Evolutionary conservation across 371 early-diverging fungal species (phyloP).

Genomic region (Apophysomyces elegans): DNA sequence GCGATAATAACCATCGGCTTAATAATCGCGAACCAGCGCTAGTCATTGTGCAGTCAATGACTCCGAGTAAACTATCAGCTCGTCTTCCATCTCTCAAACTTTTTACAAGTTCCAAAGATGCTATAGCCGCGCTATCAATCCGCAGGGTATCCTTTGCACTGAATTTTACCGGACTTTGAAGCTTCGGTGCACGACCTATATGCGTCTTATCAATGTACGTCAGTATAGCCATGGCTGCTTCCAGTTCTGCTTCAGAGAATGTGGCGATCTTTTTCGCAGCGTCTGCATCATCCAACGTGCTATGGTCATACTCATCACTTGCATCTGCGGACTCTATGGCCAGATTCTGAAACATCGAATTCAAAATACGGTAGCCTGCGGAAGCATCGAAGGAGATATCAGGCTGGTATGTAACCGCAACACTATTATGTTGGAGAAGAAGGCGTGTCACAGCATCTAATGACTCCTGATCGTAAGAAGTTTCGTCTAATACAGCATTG

Average conservation of each 20-base stretch:
- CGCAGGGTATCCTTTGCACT: conserved; percentile 50
- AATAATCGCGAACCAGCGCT: conserved; percentile 81
- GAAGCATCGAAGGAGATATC: conserved; percentile 22
- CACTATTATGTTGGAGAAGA: conserved; percentile 16
- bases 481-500: conserved; percentile 16
- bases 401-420: conserved; percentile 36
- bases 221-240: conserved; percentile 58
- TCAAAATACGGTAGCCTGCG: conserved; percentile 15
- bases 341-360: conserved; percentile 16
- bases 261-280: not conserved
- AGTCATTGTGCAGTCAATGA: conserved; percentile 79
- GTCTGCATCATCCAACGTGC: not conserved
- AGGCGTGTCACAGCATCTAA: conserved; percentile 27
- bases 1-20: conserved; percentile 69
- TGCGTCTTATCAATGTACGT: conserved; percentile 63
- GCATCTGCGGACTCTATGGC: not conserved
- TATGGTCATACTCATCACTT: not conserved
- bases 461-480: conserved; percentile 15
- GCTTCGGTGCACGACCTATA: conserved; percentile 45
- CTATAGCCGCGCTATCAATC: conserved; percentile 66
- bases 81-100: conserved; percentile 51
- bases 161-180: conserved; percentile 55
- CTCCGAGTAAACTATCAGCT: conserved; percentile 67
- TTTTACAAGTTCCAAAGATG: conserved; percentile 60
- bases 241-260: conserved; percentile 47